Evolutionary conservation across 2,329 filamentous ascomycete species (phyloP), one percentile per base, ranked within the genome.

Genomic region (Pseudogymnoascus sp.): DNA sequence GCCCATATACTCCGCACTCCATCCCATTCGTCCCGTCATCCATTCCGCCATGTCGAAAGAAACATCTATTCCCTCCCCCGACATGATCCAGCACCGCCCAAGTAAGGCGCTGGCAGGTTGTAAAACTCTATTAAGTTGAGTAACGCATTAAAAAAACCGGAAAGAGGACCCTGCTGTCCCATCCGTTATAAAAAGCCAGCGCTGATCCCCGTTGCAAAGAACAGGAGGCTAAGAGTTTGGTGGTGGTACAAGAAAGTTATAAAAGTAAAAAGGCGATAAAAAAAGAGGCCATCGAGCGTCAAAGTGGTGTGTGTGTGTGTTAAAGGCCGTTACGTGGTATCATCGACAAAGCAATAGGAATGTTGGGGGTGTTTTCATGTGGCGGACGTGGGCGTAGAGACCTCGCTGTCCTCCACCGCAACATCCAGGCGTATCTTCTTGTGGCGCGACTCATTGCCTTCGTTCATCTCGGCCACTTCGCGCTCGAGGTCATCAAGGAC

Each of bases 401-500:
- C 38, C 52, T 73, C 72, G 64, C 69, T 73, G 59, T 73, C 71
- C 60, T 69, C 72, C 66, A 74, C 72, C 69, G 72, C n/a, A 55
- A 33, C 82, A 66, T 81, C 80, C 62, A 85, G 74, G 62, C 81
- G 78, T 73, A 83, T 81, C 71, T 80, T 81, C 75, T 85, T 85
- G 64, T 81, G 77, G 28, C 76, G 73, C 49, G 80, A 80, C 16
- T 80, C 80, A n/a, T 72, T 72, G 52, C 81, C 81, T 21, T 75
- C 73, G 40, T 73, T 70, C 45, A 73, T 66, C 21, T 79, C 76
- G 37, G 67, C 68, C 12, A 83, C 65, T 64, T 81, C 79, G 63
- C 73, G 80, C 71, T 93, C 89, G 45, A 92, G 78, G 68, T 96
- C 90, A 63, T 90, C 88, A n/a, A 96, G 79, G 60, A n/a, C 89